Evolutionary conservation across 441 rosid species (phyloP), one percentile per base, ranked within the genome.

Genomic region (Cnidoscolus chayamansa): DNA sequence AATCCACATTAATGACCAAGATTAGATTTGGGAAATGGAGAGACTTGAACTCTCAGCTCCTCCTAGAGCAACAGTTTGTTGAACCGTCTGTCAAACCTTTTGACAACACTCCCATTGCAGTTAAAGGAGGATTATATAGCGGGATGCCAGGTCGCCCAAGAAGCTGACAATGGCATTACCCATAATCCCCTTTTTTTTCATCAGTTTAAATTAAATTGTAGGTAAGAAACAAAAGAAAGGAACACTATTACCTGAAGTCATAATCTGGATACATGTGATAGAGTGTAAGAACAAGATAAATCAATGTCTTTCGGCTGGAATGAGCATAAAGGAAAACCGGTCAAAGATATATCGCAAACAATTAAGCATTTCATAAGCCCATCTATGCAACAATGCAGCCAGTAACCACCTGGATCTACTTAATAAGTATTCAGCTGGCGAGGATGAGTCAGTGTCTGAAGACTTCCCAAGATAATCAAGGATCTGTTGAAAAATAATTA

Each of bases 1-100:
- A 58, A 59, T 73, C 40, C 68, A 68, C 50, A 35, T 11, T 12
- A 72, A 77, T 58, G 50, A 60, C 63, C 50, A 75, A 43, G 17
- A 76, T 71, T 17, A 74, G 64, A 74, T 76, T 83, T 82, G 97
- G 97, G 98, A 89, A 89, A 94, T 90, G 98, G 97, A 94, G 98
- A 94, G 99, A 90, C 84, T 94, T 85, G 99, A 94, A 94, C 99
- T 94, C 98, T 89, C 97, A 90, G 87, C 95, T 90, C 85, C 79
- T 81, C 81, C 83, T 75, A 81, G 88, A 90, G 88, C 91, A 83
- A 92, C 96, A 92, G 97, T 85, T 79, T 71, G 72, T 72, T 65
- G 82, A 90, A 92, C 99, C 83, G 94, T 80, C 89, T 73, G 99
- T 94, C 99, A 94, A 81, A 82, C 99, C 99, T 73, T 86, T 71